phyloP scores from a whole-genome alignment of 2,329 filamentous ascomycete genomes.

The Aschersonia sp. region DNA sequence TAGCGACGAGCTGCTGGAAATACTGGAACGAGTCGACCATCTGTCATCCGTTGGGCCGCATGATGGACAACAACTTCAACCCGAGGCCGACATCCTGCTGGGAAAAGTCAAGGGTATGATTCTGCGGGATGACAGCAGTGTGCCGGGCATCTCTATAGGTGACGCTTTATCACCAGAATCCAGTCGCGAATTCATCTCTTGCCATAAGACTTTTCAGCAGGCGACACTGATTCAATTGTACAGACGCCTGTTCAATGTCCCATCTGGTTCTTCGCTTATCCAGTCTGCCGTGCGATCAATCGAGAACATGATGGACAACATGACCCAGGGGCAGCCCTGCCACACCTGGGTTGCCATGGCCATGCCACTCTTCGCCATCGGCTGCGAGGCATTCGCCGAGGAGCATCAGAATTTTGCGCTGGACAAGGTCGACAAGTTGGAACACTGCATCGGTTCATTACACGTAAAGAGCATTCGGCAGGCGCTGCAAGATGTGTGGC shows the following conservation, averaged over 20 bases:
- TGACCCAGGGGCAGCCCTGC: conserved; percentile 14
- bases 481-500: conserved; percentile 14
- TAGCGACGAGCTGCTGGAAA: conserved; percentile 12
- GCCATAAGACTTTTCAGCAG: conserved; percentile 13
- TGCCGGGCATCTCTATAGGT: conserved; percentile 9
- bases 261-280: conserved; percentile 8
- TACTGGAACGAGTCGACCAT: conserved; percentile 11
- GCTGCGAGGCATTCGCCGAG: conserved; percentile 11
- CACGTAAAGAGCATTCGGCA: conserved; percentile 12
- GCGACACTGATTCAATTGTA: conserved; percentile 12
- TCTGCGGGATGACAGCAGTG: conserved; percentile 7
- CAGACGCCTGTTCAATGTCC: conserved; percentile 9
- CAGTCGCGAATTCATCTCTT: conserved; percentile 11
- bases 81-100: conserved; percentile 9
- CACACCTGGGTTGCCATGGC: conserved; percentile 17
- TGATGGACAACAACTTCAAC: not conserved
- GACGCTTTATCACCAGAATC: conserved; percentile 10
- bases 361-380: conserved; percentile 14
- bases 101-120: conserved; percentile 12
- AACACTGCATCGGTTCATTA: conserved; percentile 11
- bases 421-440: conserved; percentile 13
- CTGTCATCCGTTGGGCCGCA: not conserved
- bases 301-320: conserved; percentile 10
- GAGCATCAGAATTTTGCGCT: conserved; percentile 9
- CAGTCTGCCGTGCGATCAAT: conserved; percentile 8